A percentile compares a stretch with the other conserved stretches of the same genome.
Evolutionary conservation across 2,329 filamentous ascomycete genomes (phyloP).

Genomic region (Bipolaris gigantea): DNA sequence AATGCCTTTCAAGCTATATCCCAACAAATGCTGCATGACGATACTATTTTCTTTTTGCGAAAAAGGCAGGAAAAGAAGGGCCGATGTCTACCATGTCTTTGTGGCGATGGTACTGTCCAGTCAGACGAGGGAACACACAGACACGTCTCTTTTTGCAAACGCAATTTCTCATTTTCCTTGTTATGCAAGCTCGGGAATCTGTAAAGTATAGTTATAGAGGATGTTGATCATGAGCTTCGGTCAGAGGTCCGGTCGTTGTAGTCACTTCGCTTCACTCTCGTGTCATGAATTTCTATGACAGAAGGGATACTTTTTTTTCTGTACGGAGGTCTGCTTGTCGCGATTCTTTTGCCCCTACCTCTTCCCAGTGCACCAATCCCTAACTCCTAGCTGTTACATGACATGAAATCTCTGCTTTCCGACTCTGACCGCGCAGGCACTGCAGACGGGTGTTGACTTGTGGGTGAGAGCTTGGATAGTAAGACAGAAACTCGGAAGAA

Average conservation of each 20-base stretch:
- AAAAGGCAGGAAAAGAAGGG: too few relatives aligned
- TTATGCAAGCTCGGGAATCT: too few relatives aligned
- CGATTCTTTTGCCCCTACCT: neutral
- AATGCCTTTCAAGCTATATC: too few relatives aligned
- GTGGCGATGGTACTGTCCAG: too few relatives aligned
- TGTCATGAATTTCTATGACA: too few relatives aligned
- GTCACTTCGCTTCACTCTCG: neutral
- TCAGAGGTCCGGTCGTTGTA: neutral
- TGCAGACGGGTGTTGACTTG: neutral
- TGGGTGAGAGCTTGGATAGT: neutral
- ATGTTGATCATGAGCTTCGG: neutral
- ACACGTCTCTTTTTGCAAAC: too few relatives aligned
- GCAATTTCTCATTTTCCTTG: constrained; percentile 1
- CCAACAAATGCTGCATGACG: too few relatives aligned
- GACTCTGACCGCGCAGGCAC: neutral
- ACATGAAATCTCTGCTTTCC: neutral
- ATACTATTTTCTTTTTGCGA: too few relatives aligned
- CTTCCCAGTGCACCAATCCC: neutral
- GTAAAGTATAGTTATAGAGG: too few relatives aligned
- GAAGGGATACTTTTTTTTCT: neutral
- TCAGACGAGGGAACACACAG: too few relatives aligned
- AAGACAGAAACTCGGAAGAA: neutral
- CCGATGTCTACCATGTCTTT: too few relatives aligned
- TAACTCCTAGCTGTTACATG: neutral
- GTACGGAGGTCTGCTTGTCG: neutral